phyloP scores from a whole-genome alignment of 257 asterid genomes.

The Sherardia arvensis region DNA sequence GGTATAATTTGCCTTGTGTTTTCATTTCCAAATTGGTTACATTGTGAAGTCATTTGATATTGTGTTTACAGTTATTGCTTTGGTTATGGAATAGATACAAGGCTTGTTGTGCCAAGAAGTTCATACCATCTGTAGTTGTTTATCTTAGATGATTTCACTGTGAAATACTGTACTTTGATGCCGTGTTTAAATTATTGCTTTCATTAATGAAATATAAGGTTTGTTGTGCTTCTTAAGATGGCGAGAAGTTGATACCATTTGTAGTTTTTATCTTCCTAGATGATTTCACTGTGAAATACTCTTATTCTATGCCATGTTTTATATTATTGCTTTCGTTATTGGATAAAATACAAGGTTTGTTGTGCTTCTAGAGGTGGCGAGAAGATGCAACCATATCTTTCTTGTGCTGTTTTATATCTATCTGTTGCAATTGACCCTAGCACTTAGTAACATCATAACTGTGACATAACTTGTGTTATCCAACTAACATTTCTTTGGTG shows the following conservation, averaged over 20 bases:
- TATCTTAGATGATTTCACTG: too few relatives aligned
- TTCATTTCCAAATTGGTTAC: slow-evolving; percentile 2
- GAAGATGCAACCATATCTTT: not conserved
- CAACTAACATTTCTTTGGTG: not conserved
- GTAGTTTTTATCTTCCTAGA: not conserved
- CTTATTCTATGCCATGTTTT: too few relatives aligned
- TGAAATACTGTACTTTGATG: too few relatives aligned
- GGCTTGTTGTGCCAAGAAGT: not conserved
- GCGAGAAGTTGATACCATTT: not conserved
- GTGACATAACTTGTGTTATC: not conserved
- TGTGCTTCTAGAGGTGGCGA: not conserved
- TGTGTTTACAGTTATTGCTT: not conserved
- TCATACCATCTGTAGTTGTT: too few relatives aligned
- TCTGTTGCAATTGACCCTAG: not conserved
- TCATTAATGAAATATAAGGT: too few relatives aligned
- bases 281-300: too few relatives aligned
- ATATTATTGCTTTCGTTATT: too few relatives aligned
- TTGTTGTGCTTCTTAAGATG: not conserved
- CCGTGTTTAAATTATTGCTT: too few relatives aligned
- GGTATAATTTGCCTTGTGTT: slow-evolving; percentile 35
- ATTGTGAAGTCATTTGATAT: not conserved
- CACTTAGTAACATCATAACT: not conserved
- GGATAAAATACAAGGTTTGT: too few relatives aligned
- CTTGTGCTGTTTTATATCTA: not conserved
- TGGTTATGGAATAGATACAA: not conserved